Conservation (phyloP, 225 moss, liverwort and hornwort genomes). For the Sphagnum tenellum region DNA sequence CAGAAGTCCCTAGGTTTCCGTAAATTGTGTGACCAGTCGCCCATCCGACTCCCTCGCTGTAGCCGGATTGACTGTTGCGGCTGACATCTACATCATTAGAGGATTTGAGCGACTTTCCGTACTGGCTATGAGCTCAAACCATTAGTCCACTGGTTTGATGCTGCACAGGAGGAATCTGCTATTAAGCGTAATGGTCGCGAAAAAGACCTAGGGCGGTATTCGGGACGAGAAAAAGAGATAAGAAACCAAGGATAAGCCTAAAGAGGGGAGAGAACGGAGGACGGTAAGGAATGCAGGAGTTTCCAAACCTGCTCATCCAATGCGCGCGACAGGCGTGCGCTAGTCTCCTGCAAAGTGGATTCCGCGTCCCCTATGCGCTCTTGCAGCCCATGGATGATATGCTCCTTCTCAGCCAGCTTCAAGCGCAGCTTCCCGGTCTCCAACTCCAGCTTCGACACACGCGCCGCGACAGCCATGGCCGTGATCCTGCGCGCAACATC, state of each 20-base stretch:
- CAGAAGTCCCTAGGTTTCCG: no score
- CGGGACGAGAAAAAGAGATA: no score
- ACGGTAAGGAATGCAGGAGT: not conserved
- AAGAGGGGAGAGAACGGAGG: not conserved
- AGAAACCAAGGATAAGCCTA: not conserved
- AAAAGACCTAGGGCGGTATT: no score
- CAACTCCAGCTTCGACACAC: slow-evolving; percentile 66
- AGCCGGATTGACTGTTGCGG: no score
- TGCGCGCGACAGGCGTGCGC: slow-evolving; percentile 56
- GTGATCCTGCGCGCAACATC: slow-evolving; percentile 79
- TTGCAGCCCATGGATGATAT: slow-evolving; percentile 53
- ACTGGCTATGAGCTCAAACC: no score
- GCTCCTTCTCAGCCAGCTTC: slow-evolving; percentile 81
- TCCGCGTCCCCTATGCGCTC: slow-evolving; percentile 69
- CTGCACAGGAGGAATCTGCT: not conserved
- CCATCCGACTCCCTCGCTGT: no score
- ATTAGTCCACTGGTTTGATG: not conserved
- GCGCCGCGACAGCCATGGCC: slow-evolving; percentile 76
- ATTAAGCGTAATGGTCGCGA: not conserved
- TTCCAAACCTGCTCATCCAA: slow-evolving; percentile 57
- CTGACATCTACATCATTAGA: no score
- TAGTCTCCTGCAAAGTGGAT: slow-evolving; percentile 66
- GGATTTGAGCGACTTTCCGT: no score
- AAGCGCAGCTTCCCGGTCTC: slow-evolving; percentile 68
- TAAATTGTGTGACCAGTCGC: no score